Base-by-base conservation (phyloP, 768 basidiomycete genomes). In the Leccinum uliginosum region DNA sequence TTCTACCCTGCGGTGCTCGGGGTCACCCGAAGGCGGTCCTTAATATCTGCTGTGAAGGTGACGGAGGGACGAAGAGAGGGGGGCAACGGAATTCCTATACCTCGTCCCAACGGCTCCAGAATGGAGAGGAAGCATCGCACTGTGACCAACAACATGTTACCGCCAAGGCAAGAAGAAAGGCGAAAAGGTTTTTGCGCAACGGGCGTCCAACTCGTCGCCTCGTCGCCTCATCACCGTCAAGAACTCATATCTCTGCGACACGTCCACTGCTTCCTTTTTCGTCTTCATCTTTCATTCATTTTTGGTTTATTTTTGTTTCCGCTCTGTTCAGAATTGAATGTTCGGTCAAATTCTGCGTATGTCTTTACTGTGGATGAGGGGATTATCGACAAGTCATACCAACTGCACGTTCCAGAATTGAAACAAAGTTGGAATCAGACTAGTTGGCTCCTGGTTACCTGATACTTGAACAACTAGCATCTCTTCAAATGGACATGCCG, bases 401-500 rank as follows among this genome's bases (percentile, higher is more conserved):
- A 61, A 72, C 69, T 58, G 67, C 69, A 54, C 56, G 65, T 54
- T 71, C 67, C 55, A 71, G 53, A 52, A 66, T 60, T 8, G 58
- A 56, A 35, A 67, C 46, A 55, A 66, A 62, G 50, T 69, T 67
- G 17, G 64, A 64, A 61, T 68, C 69, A 55, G 69, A 67, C 51
- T 70, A 53, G 55, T 53, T 58, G 62, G 49, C 32, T 56, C 63
- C n/a, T 50, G 54, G 50, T 58, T 62, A 59, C 51, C 48, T 58
- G 52, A 50, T 45, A 26, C 17, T 55, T 59, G 55, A 30, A 30
- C 54, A 56, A 21, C 55, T 52, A 34, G 7, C 4, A 32, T 34
- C 7, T 52, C 21, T 23, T 68, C n/a, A 69, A 50, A 4, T 9
- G 1, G 44, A 32, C n/a, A 26, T 29, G 1, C 5, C 9, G 17